Evolutionary conservation across 257 asterid species (phyloP), one percentile per base, ranked within the genome.

Genomic region (Rubia yunnanensis): DNA sequence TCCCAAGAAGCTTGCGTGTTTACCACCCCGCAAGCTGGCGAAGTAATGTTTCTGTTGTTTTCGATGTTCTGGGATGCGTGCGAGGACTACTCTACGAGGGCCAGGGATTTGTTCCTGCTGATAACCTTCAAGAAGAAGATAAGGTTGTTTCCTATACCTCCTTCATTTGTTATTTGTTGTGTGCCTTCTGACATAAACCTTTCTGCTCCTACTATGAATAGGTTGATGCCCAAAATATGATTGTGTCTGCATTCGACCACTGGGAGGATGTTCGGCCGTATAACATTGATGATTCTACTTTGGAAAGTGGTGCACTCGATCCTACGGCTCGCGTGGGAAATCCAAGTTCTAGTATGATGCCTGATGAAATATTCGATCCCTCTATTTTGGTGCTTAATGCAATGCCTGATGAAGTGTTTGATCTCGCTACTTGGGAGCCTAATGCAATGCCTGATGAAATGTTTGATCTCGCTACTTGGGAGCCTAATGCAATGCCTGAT

Each of bases 11-110:
- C 64, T 31, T 65, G 70, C 73, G 75, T 60, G 24, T 64, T 74
- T 79, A 75, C 69, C 72, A 70, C 24, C 79, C 79, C 62, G 26
- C 67, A 2, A 65, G 70, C 50, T 27, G 39, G 23, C 56, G 70
- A 60, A 67, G 71, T 60, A 74, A 71, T 3, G 73, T 5, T 0
- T 72, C 77, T 0, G 76, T 80, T 27, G 81, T 79, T 64, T 85
- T 88, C 67, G 70, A 76, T 68, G 49, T 80, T 58, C 62, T 83
- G 1, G 94, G 92, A 60, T 18, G 77, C 23, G 61, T 78, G 34
- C 65, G 54, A 23, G 76, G 85, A 32, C 38, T 76, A 50, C 60
- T 74, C 27, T 44, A 5, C 18, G 65, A 60, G 52, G 63, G 66
- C 35, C 71, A 54, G 30, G 68, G 48, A 56, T 77, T 67, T 73